phyloP scores from a whole-genome alignment of 805 yeast genomes.

The Yarrowia porcina region DNA sequence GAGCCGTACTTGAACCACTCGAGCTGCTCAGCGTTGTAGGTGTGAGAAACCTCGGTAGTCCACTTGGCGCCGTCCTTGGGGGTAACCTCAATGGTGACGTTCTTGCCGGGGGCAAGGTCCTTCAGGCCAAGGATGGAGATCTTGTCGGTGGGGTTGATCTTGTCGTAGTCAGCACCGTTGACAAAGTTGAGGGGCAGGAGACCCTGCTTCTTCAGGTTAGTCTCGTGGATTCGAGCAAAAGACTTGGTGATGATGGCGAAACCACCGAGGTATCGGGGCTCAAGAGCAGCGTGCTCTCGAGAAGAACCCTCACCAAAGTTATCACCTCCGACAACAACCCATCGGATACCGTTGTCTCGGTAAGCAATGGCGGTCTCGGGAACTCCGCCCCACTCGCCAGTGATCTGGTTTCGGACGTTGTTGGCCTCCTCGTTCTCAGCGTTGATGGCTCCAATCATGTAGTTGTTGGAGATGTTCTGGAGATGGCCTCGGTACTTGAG shows the following conservation, averaged over 20 bases:
- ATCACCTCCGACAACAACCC: conserved; percentile 69
- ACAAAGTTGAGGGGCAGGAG: conserved; percentile 92
- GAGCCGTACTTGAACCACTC: conserved; percentile 99
- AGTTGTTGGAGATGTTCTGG: conserved; percentile 97
- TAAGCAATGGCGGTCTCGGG: conserved; percentile 81
- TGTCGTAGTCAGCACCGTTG: conserved; percentile 87
- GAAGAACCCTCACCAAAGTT: conserved; percentile 99
- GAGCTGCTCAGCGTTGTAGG: conserved; percentile 93
- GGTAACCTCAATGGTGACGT: conserved; percentile 70
- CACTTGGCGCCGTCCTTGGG: conserved; percentile 74
- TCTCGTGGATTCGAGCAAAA: conserved; percentile 98
- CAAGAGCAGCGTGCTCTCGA: conserved; percentile 99
- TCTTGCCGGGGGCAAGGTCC: conserved; percentile 89
- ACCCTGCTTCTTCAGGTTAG: conserved; percentile 99
- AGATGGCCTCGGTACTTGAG: conserved; percentile 99
- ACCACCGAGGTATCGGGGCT: conserved; percentile 99
- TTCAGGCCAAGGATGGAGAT: conserved; percentile 83
- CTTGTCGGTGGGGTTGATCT: conserved; percentile 85
- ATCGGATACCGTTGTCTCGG: conserved; percentile 29
- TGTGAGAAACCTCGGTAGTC: conserved; percentile 91
- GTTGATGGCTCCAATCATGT: conserved; percentile 99
- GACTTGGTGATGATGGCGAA: conserved; percentile 97
- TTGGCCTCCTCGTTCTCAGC: conserved; percentile 95
- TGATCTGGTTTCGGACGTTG: conserved; percentile 82
- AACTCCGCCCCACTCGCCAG: conserved; percentile 89